Conservation (phyloP, 345 rosid genomes). For the Barbarea vulgaris region DNA sequence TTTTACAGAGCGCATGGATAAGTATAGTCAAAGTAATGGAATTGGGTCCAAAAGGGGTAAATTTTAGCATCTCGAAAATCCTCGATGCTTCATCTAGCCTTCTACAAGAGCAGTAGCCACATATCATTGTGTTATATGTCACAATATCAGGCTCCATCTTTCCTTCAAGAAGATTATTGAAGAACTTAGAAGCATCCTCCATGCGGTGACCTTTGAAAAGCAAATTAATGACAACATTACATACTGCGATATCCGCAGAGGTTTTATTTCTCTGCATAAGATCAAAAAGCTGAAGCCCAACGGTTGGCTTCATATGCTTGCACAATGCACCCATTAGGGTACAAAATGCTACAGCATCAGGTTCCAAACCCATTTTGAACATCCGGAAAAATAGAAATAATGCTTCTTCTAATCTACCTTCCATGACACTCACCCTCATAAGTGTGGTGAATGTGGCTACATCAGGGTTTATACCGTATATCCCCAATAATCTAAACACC, state of each 20-base stretch:
- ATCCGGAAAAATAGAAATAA: slow-evolving; percentile 47
- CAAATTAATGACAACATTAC: slow-evolving; percentile 50
- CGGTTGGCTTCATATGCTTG: slow-evolving; percentile 44
- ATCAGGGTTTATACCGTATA: slow-evolving; percentile 43
- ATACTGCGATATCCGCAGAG: slow-evolving; percentile 46
- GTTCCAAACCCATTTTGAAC: slow-evolving; percentile 50
- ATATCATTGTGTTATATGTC: slow-evolving; percentile 56
- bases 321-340: slow-evolving; percentile 49
- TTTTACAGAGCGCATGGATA: slow-evolving; percentile 52
- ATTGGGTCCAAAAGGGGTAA: slow-evolving; percentile 42
- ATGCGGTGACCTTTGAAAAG: slow-evolving; percentile 31
- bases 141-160: slow-evolving; percentile 51
- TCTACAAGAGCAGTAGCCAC: slow-evolving; percentile 48
- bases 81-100: slow-evolving; percentile 48
- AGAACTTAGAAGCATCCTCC: slow-evolving; percentile 39
- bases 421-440: slow-evolving; percentile 23
- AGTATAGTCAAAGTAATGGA: slow-evolving; percentile 51
- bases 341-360: slow-evolving; percentile 51
- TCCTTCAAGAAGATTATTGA: slow-evolving; percentile 36
- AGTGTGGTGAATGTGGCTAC: slow-evolving; percentile 49
- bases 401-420: slow-evolving; percentile 42
- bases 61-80: slow-evolving; percentile 44
- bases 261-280: slow-evolving; percentile 47
- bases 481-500: slow-evolving; percentile 40
- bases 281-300: slow-evolving; percentile 47